Base-by-base conservation (phyloP, 495 filamentous ascomycete genomes). In the Evernia prunastri region DNA sequence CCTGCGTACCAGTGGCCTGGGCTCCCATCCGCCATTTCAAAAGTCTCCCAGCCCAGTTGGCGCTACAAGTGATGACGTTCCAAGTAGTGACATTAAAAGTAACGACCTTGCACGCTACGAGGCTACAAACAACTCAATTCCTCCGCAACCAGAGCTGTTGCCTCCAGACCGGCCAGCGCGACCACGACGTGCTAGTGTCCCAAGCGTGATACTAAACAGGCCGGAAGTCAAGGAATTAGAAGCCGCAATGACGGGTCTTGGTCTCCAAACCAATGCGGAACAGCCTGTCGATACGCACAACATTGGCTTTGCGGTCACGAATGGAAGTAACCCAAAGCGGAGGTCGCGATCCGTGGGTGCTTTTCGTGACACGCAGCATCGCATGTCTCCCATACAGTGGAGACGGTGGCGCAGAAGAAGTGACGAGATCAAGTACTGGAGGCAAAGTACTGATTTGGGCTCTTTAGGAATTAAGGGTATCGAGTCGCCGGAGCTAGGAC, bases 341-440 rank as follows among this genome's bases (percentile, higher is more conserved):
- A 67, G 74, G 42, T 76, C 74, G 25, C 68, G 72, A 59, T 75
- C 74, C 61, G 73, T 66, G 20, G 70, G 65, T 51, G 68, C 65
- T 12, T 67, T 71, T 20, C 64, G 68, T 29, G 65, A 70, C 27
- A 70, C 63, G 54, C 69, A 68, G 56, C 74, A 76, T 56, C 69
- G 68, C 13, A 73, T 73, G 72, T 74, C 72, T 25, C 73, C 73
- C 4, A 75, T 73, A 27, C 74, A 75, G 43, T 75, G 73, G 74
- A 64, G 69, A 43, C 71, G 69, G 36, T 74, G 67, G 68, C 65
- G 71, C 31, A 68, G 73, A 39, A 63, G 68, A 61, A 76, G 72
- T 60, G 71, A 72, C 39, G 74, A 77, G 39, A 69, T 68, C 13
- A 66, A 66, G 13, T 66, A 70, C 33, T 76, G 72, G 58, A 70